Evolutionary conservation across 106 monocot genomes (phyloP).

Genomic region (Allium cepa): DNA sequence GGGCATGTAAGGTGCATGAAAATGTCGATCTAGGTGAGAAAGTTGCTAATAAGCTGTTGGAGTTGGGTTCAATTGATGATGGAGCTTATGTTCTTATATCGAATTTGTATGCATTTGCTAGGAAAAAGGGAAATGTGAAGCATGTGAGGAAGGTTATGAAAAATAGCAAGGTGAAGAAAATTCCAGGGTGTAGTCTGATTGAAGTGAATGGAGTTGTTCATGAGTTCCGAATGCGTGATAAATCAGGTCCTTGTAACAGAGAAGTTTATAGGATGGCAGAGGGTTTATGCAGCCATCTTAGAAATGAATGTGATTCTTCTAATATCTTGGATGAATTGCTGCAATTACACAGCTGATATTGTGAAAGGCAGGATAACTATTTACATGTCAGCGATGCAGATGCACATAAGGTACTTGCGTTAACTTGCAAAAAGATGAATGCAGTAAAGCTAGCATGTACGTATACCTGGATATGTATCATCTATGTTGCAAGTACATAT

Average conservation of each 20-base stretch:
- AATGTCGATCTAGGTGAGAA: constrained; percentile 33
- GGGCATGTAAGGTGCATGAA: constrained; percentile 52
- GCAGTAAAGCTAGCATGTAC: too few species aligned
- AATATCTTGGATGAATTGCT: not conserved
- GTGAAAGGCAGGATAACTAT: too few species aligned
- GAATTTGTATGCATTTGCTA: constrained; percentile 45
- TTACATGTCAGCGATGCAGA: too few species aligned
- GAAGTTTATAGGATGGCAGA: constrained; percentile 32
- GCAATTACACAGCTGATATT: not conserved
- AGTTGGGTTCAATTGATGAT: constrained; percentile 31
- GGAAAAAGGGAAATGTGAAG: constrained; percentile 40
- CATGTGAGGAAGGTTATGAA: constrained; percentile 36
- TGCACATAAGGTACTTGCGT: too few species aligned
- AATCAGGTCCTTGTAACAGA: constrained; percentile 21
- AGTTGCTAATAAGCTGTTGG: constrained; percentile 32
- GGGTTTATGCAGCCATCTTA: constrained; percentile 35
- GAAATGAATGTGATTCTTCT: constrained; percentile 17
- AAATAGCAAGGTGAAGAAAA: constrained; percentile 44
- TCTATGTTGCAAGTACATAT: too few species aligned
- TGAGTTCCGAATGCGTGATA: constrained; percentile 37
- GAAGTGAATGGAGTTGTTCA: constrained; percentile 45
- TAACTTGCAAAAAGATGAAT: too few species aligned
- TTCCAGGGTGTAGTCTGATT: constrained; percentile 67
- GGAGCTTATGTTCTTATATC: constrained; percentile 61
- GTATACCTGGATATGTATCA: too few species aligned